Base-by-base conservation (phyloP, 2,329 filamentous ascomycete species). In the Hymenoscyphus infarciens region DNA sequence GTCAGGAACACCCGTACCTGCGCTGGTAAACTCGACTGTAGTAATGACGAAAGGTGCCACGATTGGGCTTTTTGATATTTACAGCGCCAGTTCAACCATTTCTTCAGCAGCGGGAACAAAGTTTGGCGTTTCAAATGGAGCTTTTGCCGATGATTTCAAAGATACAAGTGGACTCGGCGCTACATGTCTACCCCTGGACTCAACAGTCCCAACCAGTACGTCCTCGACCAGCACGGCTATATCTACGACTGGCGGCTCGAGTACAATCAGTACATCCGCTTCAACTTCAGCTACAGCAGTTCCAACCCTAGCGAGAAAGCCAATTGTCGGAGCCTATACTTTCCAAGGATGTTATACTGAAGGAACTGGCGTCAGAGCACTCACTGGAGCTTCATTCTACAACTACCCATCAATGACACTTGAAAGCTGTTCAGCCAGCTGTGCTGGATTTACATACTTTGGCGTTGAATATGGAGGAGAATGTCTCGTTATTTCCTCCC, bases 121-220 rank as follows among this genome's bases (percentile, higher is more conserved):
- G 56, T 73, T 67, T 54, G 68, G 67, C 55, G 69, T 72, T 16
- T 62, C 60, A 2, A 67, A 66, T 56, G 71, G 71, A 3, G 27
- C 62, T 13, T 71, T 76, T 61, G 73, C 73, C 5, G 82, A 84
- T 64, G 74, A 74, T 55, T 85, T 84, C 74, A 83, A 82, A 68
- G 75, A 77, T 29, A 78, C 78, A 16, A 75, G 76, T 29, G 74
- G 75, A 10, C 66, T 85, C 13, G 77, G 76, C 2, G 79, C 77
- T 8, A 78, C 75, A 1, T 85, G 83, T 64, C 68, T 68, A 5
- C 31, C 71, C 5, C 81, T 82, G 2, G 62, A 56, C n/a, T 53
- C 66, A 2, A 22, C 60, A 10, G 39, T 38, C 15, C 60, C 62
- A 29, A 54, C 42, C 3, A 59, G 52, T 33, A 59, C 45, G 5